Percentiles rank a stretch among this genome's conserved stretches.
These are phyloP conservation scores for Sclerotinia spermophila DNA, from an alignment of 2,329 filamentous ascomycete genomes.

Conservation along the genomic window DNA sequence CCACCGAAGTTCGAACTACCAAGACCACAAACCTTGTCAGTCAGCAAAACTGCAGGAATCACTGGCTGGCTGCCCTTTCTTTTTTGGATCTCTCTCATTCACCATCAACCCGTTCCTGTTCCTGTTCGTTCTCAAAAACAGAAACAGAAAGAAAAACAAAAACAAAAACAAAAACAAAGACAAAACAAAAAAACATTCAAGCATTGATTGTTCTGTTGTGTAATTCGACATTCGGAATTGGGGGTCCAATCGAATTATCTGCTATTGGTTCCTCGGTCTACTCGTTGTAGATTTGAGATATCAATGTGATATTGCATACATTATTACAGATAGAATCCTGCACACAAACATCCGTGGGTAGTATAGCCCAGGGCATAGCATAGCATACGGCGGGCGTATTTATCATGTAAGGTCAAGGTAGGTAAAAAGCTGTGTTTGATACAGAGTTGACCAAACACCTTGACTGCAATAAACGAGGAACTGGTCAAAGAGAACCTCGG, in stretches of 20 bases:
- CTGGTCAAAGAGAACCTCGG: slow-evolving; percentile 10
- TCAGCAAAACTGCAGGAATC: slow-evolving; percentile 21
- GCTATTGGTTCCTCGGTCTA: neutral
- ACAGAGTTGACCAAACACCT: neutral
- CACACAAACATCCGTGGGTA: slow-evolving; percentile 9
- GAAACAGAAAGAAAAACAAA: too few species aligned
- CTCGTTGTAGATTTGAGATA: neutral
- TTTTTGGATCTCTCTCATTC: neutral
- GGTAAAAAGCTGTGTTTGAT: neutral
- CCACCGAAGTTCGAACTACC: neutral
- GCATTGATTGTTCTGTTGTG: slow-evolving; percentile 5
- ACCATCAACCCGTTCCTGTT: neutral
- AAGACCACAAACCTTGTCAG: slow-evolving; percentile 18
- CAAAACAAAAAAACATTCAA: too few species aligned
- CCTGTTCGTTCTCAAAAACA: neutral
- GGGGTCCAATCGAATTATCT: neutral
- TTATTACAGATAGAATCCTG: neutral
- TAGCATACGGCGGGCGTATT: too few species aligned
- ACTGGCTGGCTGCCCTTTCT: slow-evolving; percentile 31
- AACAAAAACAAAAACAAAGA: too few species aligned
- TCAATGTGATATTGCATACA: neutral
- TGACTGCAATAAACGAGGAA: neutral
- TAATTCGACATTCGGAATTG: neutral
- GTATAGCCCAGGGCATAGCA: slow-evolving; percentile 4
- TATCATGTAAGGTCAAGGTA: slow-evolving; percentile 10